Conservation (phyloP, 2,329 filamentous ascomycete genomes). For the Xylariomycetidae sp. region DNA sequence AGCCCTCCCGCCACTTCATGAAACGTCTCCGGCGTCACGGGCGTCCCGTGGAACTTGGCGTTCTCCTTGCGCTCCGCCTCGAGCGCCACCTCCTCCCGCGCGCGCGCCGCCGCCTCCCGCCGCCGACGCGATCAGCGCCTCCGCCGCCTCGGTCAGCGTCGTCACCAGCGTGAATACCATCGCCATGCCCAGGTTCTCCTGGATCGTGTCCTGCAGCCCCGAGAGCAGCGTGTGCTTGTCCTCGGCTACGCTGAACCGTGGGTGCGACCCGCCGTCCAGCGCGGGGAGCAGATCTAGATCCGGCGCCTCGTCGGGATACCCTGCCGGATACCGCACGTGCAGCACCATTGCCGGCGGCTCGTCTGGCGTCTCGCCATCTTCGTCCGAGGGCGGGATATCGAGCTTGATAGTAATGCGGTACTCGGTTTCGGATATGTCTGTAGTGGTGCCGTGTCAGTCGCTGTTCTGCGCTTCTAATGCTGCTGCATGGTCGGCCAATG, state of each 20-base stretch:
- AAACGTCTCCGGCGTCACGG: slow-evolving; percentile 86
- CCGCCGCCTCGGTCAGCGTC: slow-evolving; percentile 83
- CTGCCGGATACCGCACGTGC: slow-evolving; percentile 80
- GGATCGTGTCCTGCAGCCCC: slow-evolving; percentile 65
- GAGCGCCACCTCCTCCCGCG: slow-evolving; percentile 46
- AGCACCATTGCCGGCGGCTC: slow-evolving; percentile 69
- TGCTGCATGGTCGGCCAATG: too few species aligned
- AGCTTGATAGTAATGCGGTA: slow-evolving; percentile 83
- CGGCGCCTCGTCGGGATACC: slow-evolving; percentile 84
- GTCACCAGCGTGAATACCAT: slow-evolving; percentile 94
- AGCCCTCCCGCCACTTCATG: slow-evolving; percentile 71
- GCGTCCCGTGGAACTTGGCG: slow-evolving; percentile 87
- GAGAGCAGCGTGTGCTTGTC: slow-evolving; percentile 73
- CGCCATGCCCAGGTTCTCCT: slow-evolving; percentile 93
- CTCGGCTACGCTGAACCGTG: slow-evolving; percentile 69
- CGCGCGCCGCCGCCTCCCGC: slow-evolving; percentile 56
- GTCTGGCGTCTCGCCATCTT: slow-evolving; percentile 56
- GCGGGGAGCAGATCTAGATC: slow-evolving; percentile 72
- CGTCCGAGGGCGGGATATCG: slow-evolving; percentile 61
- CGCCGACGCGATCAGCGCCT: slow-evolving; percentile 72
- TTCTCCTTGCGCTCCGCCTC: slow-evolving; percentile 86
- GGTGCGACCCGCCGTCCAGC: slow-evolving; percentile 62
- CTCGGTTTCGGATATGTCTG: slow-evolving; percentile 85
- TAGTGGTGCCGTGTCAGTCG: too few species aligned
- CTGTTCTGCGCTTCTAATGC: too few species aligned